Evolutionary conservation across 306 rosid species (phyloP), one percentile per base, ranked within the genome.

Genomic region (Glycine latifolia): DNA sequence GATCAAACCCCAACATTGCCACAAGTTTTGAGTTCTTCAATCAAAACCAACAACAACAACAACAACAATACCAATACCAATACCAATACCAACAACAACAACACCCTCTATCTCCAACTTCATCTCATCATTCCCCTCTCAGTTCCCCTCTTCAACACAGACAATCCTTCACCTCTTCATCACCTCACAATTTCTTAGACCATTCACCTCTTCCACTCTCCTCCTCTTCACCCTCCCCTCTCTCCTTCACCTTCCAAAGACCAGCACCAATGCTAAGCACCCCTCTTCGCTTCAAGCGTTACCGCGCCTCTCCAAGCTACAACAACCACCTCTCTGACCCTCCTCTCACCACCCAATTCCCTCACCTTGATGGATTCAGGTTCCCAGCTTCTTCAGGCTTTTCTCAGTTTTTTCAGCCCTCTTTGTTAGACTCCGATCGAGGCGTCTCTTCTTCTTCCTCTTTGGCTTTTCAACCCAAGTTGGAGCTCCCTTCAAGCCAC

Each of bases 401-500:
- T 17, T 75, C 87, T 8, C 91, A 86, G 8, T 76, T 62, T 47
- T 65, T 82, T 10, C 87, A 59, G 0, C 71, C 89, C 59, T 91
- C 87, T 3, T 85, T 84, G 20, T 58, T 87, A 17, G 91, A 88
- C 2, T 37, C 89, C 1, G 83, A 83, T 8, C 80, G 63, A 10
- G 63, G 77, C 39, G 43, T 82, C 52, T 79, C 80, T 53, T 55
- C 68, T 61, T 73, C 81, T 2, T 47, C 75, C 3, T 77, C 79
- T 50, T 78, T 84, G 0, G 47, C 60, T 48, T 83, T 85, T 37
- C 71, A 83, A 4, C 44, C 80, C 15, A 88, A 88, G 73, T 59
- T 89, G 39, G 97, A 93, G 86, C 88, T 87, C 83, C 90, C 93
- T 89, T 88, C 97, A 84, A 88, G 49, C 87, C 98, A 89, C 76